Base-by-base conservation (phyloP, 192 early-diverging fungal species). In the Chytriomyces sp. region DNA sequence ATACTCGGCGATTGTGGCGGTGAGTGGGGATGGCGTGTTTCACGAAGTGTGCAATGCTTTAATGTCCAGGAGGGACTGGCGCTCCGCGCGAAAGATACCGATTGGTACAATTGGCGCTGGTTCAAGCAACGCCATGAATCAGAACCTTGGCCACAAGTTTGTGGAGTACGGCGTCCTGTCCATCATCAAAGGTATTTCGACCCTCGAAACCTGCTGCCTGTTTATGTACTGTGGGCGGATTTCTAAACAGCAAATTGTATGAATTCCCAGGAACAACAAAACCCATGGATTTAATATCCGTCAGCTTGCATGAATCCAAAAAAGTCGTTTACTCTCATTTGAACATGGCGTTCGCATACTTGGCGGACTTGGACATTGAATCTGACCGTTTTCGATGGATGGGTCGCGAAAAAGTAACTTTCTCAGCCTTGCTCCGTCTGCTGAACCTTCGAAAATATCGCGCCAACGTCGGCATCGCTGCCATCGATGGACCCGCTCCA, bases 1-100 rank as follows among this genome's bases (percentile, higher is more conserved):
- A 9, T 95, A 86, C 72, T 85, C 86, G 49, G 86, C 90, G 7
- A 79, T 92, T 35, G 82, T 91, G 0, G 85, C 89, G 26, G 81
- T 94, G 35, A 90, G 90, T 83, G 94, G 94, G 35, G 94, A 95
- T 78, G 94, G 94, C 7, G 86, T 93, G 7, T 84, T 93, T 47
- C 91, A 95, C 61, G 94, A 95, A 79, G 79, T 94, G 10, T 83
- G 94, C 48, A 92, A 95, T 64, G 94, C 93, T 5, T 82, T 94
- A 13, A 78, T 95, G 83, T 79, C 86, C 64, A 81, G 93, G 44
- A 79, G 85, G 7, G 92, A 95, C 77, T 91, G 88, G 63, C 67
- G 83, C 45, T 61, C 77, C 11, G 87, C 89, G 7, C 77, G 82
- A 49, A 83, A 83, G 28, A 65, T 92, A 5, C 89, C 92, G 1